Evolutionary conservation across 139 green algal species (phyloP).

Genomic region (Chlorella vulgaris): DNA sequence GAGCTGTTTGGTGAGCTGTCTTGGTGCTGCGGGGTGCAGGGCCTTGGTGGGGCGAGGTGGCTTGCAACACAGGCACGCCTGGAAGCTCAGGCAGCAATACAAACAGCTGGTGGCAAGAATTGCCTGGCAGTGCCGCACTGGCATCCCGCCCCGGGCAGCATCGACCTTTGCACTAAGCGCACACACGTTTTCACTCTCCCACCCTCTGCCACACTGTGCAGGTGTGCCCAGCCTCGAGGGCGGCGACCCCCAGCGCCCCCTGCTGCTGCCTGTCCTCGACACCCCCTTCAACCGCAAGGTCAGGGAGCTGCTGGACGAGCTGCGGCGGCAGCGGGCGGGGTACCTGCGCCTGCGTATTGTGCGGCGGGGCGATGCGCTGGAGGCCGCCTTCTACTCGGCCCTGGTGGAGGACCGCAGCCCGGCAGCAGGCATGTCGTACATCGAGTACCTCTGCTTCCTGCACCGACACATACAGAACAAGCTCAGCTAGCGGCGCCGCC

Average conservation of each 20-base stretch:
- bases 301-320: constrained; percentile 61
- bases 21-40: neutral
- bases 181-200: neutral
- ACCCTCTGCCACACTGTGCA: neutral
- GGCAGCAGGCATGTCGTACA: constrained; percentile 77
- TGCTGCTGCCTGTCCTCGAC: constrained; percentile 15
- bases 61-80: too few relatives aligned
- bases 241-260: constrained; percentile 33
- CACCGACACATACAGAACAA: constrained; percentile 87
- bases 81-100: too few relatives aligned
- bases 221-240: constrained; percentile 49
- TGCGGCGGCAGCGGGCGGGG: constrained; percentile 64
- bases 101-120: too few relatives aligned
- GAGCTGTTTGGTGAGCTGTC: constrained; percentile 64
- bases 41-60: too few relatives aligned
- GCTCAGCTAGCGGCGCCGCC: constrained; percentile 35
- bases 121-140: too few relatives aligned
- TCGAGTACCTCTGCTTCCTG: constrained; percentile 89
- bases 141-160: too few relatives aligned
- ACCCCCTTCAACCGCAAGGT: constrained; percentile 40
- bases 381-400: constrained; percentile 66
- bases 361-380: constrained; percentile 51
- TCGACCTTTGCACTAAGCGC: neutral
- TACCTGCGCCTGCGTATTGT: constrained; percentile 78
- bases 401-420: constrained; percentile 82